Evolutionary conservation across 1,139 yeast species (phyloP).

Genomic region (Pneumocystis jirovecii): DNA sequence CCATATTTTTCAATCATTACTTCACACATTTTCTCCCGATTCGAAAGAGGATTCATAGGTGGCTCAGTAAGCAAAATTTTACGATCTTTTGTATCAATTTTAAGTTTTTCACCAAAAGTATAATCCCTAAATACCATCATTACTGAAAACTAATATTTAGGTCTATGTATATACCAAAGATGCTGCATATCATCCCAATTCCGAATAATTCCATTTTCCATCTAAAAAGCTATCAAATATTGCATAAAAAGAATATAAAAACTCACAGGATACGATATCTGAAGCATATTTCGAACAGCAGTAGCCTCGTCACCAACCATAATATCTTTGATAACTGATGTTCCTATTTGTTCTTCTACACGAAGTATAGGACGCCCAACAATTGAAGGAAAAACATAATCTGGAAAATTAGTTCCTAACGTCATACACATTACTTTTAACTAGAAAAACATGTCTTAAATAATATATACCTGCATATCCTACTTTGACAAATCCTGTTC

Average conservation of each 20-base stretch:
- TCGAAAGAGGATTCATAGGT: slow-evolving; percentile 91
- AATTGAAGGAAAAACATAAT: slow-evolving; percentile 92
- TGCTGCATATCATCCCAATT: slow-evolving; percentile 99
- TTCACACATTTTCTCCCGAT: slow-evolving; percentile 87
- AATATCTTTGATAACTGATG: slow-evolving; percentile 66
- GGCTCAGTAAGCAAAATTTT: slow-evolving; percentile 89
- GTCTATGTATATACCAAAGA: slow-evolving; percentile 40
- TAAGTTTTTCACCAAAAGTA: slow-evolving; percentile 83
- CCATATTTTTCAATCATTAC: slow-evolving; percentile 94
- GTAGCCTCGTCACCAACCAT: slow-evolving; percentile 98
- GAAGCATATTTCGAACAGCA: slow-evolving; percentile 75
- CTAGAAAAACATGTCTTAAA: slow-evolving; percentile 31
- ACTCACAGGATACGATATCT: slow-evolving; percentile 62
- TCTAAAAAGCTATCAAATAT: slow-evolving; percentile 19
- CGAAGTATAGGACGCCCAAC: slow-evolving; percentile 95
- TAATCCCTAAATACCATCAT: slow-evolving; percentile 36
- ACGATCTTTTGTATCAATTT: slow-evolving; percentile 57
- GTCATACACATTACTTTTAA: slow-evolving; percentile 46
- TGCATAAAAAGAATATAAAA: neutral
- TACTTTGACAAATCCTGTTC: slow-evolving; percentile 67
- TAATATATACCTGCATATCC: slow-evolving; percentile 4
- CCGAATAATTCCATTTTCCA: slow-evolving; percentile 95
- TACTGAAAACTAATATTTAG: neutral
- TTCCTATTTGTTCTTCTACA: slow-evolving; percentile 79
- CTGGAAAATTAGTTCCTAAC: slow-evolving; percentile 95